Percentiles rank a stretch among this genome's conserved stretches.
Evolutionary conservation across 345 rosid genomes (phyloP).

Genomic region (Arabidopsis thaliana): TAIR10.1 NC_003075.7:11459001-11459500

Average conservation of each 20-base stretch:
- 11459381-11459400: background rate
- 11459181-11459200: slow-evolving; percentile 61
- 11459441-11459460: background rate
- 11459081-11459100: background rate
- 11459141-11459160: background rate
- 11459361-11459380: background rate
- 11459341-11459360: background rate
- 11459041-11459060: background rate
- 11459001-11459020: background rate
- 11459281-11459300: background rate
- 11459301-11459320: background rate
- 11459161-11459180: slow-evolving; percentile 55
- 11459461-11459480: slow-evolving; percentile 11
- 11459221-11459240: slow-evolving; percentile 6
- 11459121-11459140: background rate
- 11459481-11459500: slow-evolving; percentile 11
- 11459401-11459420: background rate
- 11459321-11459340: background rate
- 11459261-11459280: slow-evolving; percentile 11
- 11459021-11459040: slow-evolving; percentile 1
- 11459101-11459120: background rate
- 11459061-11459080: background rate
- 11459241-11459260: background rate
- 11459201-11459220: slow-evolving; percentile 53
- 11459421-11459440: background rate